Conservation (phyloP, 208 protist genomes). For the Vickermania spadyakhi region DNA sequence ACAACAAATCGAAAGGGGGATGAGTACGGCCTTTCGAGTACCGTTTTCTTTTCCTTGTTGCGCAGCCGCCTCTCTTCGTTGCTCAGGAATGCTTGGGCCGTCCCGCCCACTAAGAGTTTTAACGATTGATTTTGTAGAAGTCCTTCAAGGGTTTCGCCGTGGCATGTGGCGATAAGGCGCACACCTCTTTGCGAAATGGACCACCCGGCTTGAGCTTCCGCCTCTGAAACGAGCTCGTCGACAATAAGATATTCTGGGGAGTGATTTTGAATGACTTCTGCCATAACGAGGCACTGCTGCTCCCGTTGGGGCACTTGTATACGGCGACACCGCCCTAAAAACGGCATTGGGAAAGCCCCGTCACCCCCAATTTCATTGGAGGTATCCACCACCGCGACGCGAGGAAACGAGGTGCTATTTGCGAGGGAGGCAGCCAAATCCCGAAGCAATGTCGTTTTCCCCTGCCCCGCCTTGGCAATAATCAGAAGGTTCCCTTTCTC, state of each 20-base stretch:
- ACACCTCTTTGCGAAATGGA: constrained; percentile 85
- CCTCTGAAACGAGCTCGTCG: constrained; percentile 83
- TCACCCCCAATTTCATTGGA: constrained; percentile 94
- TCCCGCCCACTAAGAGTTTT: constrained; percentile 83
- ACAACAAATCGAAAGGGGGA: constrained; percentile 79
- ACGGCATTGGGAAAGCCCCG: constrained; percentile 70
- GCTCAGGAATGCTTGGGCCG: constrained; percentile 81
- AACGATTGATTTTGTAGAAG: constrained; percentile 85
- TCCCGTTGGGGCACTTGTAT: constrained; percentile 72
- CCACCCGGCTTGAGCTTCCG: constrained; percentile 75
- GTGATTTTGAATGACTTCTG: constrained; percentile 93
- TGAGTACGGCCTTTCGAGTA: constrained; percentile 66
- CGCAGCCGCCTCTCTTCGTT: constrained; percentile 72
- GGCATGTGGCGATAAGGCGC: constrained; percentile 81
- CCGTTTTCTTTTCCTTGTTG: constrained; percentile 77
- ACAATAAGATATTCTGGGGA: constrained; percentile 89
- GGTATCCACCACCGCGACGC: constrained; percentile 90
- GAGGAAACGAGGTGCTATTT: constrained; percentile 24
- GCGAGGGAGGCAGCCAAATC: constrained; percentile 74
- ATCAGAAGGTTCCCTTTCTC: constrained; percentile 72
- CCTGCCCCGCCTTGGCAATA: constrained; percentile 83
- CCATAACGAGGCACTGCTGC: constrained; percentile 72
- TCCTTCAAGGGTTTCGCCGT: constrained; percentile 67
- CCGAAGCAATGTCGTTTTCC: constrained; percentile 91
- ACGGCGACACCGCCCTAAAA: constrained; percentile 80